A percentile compares a stretch with the other conserved stretches of the same genome.
phyloP scores from a whole-genome alignment of 306 rosid genomes.

The Pueraria montana region DNA sequence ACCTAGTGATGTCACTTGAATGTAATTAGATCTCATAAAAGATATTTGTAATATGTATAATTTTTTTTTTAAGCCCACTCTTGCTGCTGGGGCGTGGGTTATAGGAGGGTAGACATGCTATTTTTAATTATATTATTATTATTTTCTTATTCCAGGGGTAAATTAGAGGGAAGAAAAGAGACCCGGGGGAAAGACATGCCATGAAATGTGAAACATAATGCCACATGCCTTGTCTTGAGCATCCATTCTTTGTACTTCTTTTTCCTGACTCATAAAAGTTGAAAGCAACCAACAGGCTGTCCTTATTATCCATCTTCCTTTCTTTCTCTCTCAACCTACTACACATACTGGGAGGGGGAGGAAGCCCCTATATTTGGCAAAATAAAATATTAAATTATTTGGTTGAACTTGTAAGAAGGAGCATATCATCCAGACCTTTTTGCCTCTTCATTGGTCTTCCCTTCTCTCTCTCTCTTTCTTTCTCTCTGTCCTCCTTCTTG shows the following conservation, averaged over 20 bases:
- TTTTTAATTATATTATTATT: too few relatives aligned
- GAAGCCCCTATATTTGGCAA: conserved; percentile 47
- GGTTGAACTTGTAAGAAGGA: conserved; percentile 9
- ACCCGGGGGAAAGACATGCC: conserved; percentile 67
- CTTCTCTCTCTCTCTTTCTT: background rate
- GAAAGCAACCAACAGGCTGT: conserved; percentile 84
- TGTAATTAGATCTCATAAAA: too few relatives aligned
- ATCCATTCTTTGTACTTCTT: conserved; percentile 71
- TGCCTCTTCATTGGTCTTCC: conserved; percentile 37
- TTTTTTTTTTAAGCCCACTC: background rate
- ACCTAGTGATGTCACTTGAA: too few relatives aligned
- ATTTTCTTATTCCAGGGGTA: too few relatives aligned
- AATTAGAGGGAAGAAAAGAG: conserved; percentile 1
- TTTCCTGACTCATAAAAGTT: conserved; percentile 62
- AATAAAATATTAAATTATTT: conserved; percentile 38
- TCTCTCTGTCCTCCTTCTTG: background rate
- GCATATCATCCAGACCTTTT: conserved; percentile 46
- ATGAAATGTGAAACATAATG: conserved; percentile 87
- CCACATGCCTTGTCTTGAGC: conserved; percentile 82
- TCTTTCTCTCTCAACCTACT: conserved; percentile 46
- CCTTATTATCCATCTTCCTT: conserved; percentile 48
- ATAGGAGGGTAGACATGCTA: background rate
- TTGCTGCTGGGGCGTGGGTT: background rate
- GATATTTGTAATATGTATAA: too few relatives aligned
- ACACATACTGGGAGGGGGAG: background rate